Evolutionary conservation across 208 protist species (phyloP).

Genomic region (Leptomonas seymouri): DNA sequence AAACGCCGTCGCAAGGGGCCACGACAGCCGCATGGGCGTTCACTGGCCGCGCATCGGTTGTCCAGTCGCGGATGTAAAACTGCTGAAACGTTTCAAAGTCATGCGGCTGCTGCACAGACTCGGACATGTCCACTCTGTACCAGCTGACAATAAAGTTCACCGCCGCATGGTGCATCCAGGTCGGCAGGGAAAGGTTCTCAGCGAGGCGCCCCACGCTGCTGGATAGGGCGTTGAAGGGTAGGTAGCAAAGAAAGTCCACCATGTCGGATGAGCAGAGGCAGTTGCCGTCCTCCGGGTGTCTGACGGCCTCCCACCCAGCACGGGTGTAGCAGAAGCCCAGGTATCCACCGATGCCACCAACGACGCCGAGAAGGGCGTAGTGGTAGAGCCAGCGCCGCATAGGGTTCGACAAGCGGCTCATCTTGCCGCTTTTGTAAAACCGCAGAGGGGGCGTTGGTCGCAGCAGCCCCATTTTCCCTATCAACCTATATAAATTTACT

Average conservation of each 20-base stretch:
- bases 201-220: slow-evolving; percentile 46
- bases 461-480: slow-evolving; percentile 18
- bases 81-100: slow-evolving; percentile 71
- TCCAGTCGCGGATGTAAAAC: slow-evolving; percentile 82
- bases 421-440: slow-evolving; percentile 68
- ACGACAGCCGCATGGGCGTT: slow-evolving; percentile 34
- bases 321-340: slow-evolving; percentile 48
- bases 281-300: slow-evolving; percentile 34
- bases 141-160: slow-evolving; percentile 54
- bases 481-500: too few relatives aligned
- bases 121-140: slow-evolving; percentile 58
- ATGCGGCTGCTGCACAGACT: slow-evolving; percentile 26
- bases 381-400: slow-evolving; percentile 82
- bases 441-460: slow-evolving; percentile 8
- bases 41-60: slow-evolving; percentile 43
- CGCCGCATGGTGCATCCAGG: slow-evolving; percentile 44
- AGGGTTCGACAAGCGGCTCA: slow-evolving; percentile 50
- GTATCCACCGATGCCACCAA: slow-evolving; percentile 40
- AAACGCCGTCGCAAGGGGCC: slow-evolving; percentile 74
- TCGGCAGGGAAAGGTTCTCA: slow-evolving; percentile 44
- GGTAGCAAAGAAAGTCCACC: slow-evolving; percentile 64
- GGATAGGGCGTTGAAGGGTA: slow-evolving; percentile 76
- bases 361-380: slow-evolving; percentile 43
- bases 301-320: slow-evolving; percentile 61
- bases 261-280: slow-evolving; percentile 57